Evolutionary conservation across 2,329 filamentous ascomycete genomes (phyloP), one percentile per base, ranked within the genome.

Genomic region (Hypoxylon sp.): DNA sequence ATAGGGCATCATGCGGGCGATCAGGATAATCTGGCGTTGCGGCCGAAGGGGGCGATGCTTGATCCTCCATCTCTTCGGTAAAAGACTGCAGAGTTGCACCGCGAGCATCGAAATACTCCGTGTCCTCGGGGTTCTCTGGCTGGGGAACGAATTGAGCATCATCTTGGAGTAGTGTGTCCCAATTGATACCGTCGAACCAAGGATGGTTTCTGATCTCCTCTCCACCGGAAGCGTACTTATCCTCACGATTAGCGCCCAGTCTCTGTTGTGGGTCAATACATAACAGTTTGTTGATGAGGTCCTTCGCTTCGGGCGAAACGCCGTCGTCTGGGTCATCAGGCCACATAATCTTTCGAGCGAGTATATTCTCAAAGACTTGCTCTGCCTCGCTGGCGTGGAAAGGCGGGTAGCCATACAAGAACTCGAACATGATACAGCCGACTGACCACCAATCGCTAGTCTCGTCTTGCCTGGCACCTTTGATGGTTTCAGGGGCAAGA

Each of bases 381-480:
- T 99, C 96, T 0, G 96, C 94, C 53, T 95, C 94, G 20, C 87
- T 85, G 0, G 94, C 96, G 79, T 98, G 94, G 80, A 99, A 99
- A 0, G 96, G 96, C 0, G 96, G 96, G 64, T 93, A 91, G 0
- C 96, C 96, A 77, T 93, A 98, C 2, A 99, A 83, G 73, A 97
- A 98, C 77, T 99, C 96, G 76, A 98, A 99, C 80, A 98, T 84
- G 74, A 99, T 98, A 79, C 97, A 99, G 0, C 96, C 96, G n/a
- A 99, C 87, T 22, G 96, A 98, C 96, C 96, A 99, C 96, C 96
- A 99, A 89, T 99, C 96, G 78, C 96, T 98, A 73, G 95, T 96
- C 80, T 98, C 95, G 77, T 99, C 96, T 80, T 99, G 96, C 1
- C 95, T 94, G 72, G 94, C 90, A 55, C 97, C 96, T 72, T 94